These are phyloP conservation scores for Malus sylvestris DNA, from an alignment of 306 rosid genomes.

Conservation along the genomic window DNA sequence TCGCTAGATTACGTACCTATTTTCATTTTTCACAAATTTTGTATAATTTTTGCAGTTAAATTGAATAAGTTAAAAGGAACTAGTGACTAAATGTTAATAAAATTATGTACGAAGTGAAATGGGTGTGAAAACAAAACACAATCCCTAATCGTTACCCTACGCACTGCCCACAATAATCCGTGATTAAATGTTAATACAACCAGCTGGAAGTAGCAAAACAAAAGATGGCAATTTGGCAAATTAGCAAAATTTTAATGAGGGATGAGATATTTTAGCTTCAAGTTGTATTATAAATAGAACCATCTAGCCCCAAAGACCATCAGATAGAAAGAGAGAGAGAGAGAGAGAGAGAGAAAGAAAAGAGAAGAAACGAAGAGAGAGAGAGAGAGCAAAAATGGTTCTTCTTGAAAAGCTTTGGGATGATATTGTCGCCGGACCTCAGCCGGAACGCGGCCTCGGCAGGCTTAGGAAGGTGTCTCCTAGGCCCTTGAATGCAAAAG, in stretches of 20 bases:
- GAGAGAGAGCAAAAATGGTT: slow-evolving; percentile 28
- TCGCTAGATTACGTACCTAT: too few species aligned
- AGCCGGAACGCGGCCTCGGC: slow-evolving; percentile 81
- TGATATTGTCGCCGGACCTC: slow-evolving; percentile 75
- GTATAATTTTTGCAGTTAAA: too few species aligned
- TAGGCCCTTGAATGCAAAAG: slow-evolving; percentile 37
- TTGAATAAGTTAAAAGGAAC: too few species aligned
- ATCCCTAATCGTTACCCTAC: too few species aligned
- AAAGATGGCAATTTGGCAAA: not conserved
- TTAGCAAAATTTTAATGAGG: not conserved
- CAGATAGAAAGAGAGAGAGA: not conserved
- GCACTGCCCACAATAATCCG: not conserved
- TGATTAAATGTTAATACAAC: not conserved
- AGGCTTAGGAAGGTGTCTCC: slow-evolving; percentile 49
- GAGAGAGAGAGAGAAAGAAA: too few species aligned
- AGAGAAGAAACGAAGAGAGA: too few species aligned
- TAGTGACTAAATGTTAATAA: too few species aligned
- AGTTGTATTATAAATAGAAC: slow-evolving; percentile 16
- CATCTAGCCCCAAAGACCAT: not conserved
- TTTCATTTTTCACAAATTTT: too few species aligned
- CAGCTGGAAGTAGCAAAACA: slow-evolving; percentile 12
- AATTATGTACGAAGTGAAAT: too few species aligned
- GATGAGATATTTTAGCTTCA: slow-evolving; percentile 28
- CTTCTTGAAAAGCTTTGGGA: slow-evolving; percentile 92
- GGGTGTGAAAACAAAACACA: too few species aligned